These are phyloP conservation scores for Eremothecium sinecaudum DNA, from an alignment of 1,139 yeast genomes.

Conservation along the genomic window DNA sequence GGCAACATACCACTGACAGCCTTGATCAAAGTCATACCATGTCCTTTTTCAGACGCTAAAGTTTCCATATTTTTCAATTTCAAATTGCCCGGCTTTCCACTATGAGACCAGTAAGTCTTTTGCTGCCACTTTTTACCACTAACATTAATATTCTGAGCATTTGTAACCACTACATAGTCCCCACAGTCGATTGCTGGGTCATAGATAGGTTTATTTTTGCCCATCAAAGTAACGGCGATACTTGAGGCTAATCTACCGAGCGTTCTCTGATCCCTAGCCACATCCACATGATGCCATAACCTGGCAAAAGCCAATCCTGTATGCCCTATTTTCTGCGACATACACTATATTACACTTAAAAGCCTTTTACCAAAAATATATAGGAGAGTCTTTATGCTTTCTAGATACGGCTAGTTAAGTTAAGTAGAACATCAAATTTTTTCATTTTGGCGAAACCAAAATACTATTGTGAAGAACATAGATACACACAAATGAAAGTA, in stretches of 20 bases:
- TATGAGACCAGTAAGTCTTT: conserved; percentile 86
- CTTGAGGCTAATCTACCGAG: conserved; percentile 87
- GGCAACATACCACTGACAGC: conserved; percentile 98
- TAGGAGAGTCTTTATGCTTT: too few species aligned
- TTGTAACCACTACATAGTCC: conserved; percentile 93
- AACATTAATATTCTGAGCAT: conserved; percentile 68
- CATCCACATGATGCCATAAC: conserved; percentile 93
- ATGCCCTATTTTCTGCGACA: conserved; percentile 33
- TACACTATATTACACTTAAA: too few species aligned
- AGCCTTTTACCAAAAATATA: too few species aligned
- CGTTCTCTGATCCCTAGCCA: conserved; percentile 74
- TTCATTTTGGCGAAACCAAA: too few species aligned
- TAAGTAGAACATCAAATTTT: too few species aligned
- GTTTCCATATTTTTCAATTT: conserved; percentile 76
- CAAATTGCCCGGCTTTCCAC: conserved; percentile 82
- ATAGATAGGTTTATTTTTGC: conserved; percentile 89
- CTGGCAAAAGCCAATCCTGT: conserved; percentile 73
- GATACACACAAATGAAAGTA: too few species aligned
- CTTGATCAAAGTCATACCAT: conserved; percentile 65
- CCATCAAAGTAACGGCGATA: conserved; percentile 81
- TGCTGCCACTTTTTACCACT: conserved; percentile 79
- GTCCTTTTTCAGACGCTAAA: conserved; percentile 71
- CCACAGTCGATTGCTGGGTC: conserved; percentile 78
- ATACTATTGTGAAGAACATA: too few species aligned
- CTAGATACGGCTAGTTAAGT: too few species aligned